phyloP scores from a whole-genome alignment of 345 rosid genomes.

The Brassica carinata region DNA sequence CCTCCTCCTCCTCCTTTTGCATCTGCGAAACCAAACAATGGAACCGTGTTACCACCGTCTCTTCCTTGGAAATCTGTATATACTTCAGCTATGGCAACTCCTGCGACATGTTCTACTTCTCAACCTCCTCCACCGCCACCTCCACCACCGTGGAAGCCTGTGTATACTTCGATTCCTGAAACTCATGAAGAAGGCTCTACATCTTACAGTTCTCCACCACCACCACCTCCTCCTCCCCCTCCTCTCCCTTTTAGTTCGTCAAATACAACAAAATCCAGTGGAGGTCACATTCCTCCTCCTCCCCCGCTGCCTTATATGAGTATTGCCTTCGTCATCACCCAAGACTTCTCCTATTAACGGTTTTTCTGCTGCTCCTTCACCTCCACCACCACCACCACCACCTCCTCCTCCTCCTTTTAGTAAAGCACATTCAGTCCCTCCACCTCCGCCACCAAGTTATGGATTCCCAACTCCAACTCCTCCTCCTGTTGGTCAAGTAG shows the following conservation, averaged over 20 bases:
- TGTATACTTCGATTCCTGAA: slow-evolving; percentile 33
- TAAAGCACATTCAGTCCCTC: slow-evolving; percentile 19
- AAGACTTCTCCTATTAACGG: slow-evolving; percentile 23
- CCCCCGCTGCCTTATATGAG: slow-evolving; percentile 31
- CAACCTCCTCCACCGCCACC: slow-evolving; percentile 49
- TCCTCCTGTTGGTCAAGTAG: slow-evolving; percentile 23
- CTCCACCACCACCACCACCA: background rate
- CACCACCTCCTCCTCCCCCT: slow-evolving; percentile 43
- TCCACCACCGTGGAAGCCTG: slow-evolving; percentile 65
- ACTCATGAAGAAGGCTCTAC: slow-evolving; percentile 22
- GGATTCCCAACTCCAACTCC: slow-evolving; percentile 38
- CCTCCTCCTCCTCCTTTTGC: slow-evolving; percentile 31
- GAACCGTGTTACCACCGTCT: slow-evolving; percentile 29
- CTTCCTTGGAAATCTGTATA: slow-evolving; percentile 42
- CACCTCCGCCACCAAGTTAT: slow-evolving; percentile 35
- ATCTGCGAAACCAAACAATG: slow-evolving; percentile 21
- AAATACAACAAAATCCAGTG: slow-evolving; percentile 28
- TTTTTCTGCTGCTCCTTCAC: slow-evolving; percentile 17
- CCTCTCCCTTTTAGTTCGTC: slow-evolving; percentile 25
- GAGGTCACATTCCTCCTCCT: slow-evolving; percentile 26
- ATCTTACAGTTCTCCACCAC: slow-evolving; percentile 22
- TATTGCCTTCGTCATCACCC: slow-evolving; percentile 34
- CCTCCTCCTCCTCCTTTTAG: slow-evolving; percentile 35
- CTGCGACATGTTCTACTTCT: slow-evolving; percentile 30
- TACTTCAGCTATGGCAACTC: slow-evolving; percentile 34